Conservation (phyloP, 331 rosid species). For the Dryas integrifolia region DNA sequence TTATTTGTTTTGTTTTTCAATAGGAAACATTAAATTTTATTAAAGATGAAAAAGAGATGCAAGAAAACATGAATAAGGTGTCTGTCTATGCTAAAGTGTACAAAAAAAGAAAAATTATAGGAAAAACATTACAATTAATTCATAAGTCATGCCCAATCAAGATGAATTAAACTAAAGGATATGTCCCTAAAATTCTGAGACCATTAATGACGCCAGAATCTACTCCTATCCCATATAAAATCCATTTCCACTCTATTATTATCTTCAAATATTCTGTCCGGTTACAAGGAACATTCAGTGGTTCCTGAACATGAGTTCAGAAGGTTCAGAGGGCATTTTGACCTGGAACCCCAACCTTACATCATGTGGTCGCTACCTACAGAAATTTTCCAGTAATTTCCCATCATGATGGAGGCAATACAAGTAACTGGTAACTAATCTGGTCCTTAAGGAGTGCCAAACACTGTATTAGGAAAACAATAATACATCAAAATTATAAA, state of each 20-base stretch:
- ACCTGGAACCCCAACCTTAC: not conserved
- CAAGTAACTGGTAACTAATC: not conserved
- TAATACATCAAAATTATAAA: not conserved
- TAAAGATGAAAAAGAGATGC: not conserved
- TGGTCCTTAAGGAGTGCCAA: not conserved
- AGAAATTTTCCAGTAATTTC: not conserved
- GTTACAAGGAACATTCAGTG: not conserved
- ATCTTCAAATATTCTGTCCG: not conserved
- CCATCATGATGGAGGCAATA: not conserved
- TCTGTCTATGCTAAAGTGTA: not conserved
- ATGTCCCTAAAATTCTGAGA: not conserved
- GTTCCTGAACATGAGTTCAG: not conserved
- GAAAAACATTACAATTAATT: not conserved
- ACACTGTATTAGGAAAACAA: not conserved
- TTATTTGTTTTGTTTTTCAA: too few relatives aligned
- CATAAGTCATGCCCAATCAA: not conserved
- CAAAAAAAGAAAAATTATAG: not conserved
- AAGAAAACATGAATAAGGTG: not conserved
- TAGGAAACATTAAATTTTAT: not conserved
- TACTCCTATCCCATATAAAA: not conserved
- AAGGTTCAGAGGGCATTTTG: not conserved
- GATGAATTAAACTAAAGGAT: not conserved
- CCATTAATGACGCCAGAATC: not conserved
- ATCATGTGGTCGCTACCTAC: not conserved
- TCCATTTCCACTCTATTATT: not conserved